Percentiles rank a stretch among this genome's conserved stretches.
Evolutionary conservation across 176 grass and related monocot species (phyloP).

Genomic region (Musa schizocarpa): DNA sequence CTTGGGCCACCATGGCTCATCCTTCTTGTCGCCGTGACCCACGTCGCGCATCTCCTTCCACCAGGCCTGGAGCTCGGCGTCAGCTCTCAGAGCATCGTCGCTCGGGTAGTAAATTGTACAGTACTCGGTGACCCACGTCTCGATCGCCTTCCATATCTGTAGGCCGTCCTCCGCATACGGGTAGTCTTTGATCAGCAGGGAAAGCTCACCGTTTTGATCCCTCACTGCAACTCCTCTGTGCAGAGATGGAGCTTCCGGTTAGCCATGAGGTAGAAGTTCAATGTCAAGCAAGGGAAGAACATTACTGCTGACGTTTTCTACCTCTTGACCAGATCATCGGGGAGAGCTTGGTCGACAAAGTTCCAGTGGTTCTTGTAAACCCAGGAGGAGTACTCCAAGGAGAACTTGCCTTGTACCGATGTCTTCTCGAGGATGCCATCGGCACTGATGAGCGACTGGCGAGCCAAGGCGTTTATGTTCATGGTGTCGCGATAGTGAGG

Average conservation of each 20-base stretch:
- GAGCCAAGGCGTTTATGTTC: background rate
- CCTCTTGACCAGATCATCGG: background rate
- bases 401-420: background rate
- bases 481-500: background rate
- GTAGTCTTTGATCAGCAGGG: too few species aligned
- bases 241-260: background rate
- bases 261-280: background rate
- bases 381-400: background rate
- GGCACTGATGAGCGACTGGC: background rate
- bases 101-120: too few species aligned
- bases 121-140: too few species aligned
- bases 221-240: background rate
- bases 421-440: background rate
- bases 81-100: too few species aligned
- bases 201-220: too few species aligned
- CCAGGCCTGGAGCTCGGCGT: too few species aligned
- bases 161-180: too few species aligned
- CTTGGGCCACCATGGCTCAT: constrained; percentile 6
- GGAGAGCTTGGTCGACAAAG: background rate
- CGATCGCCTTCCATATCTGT: too few species aligned
- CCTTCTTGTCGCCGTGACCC: constrained; percentile 12
- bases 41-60: constrained; percentile 12
- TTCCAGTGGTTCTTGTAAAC: background rate
- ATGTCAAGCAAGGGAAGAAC: too few species aligned
- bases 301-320: background rate